phyloP scores from a whole-genome alignment of 2,329 filamentous ascomycete genomes.

The Fusarium brachygibbosum region DNA sequence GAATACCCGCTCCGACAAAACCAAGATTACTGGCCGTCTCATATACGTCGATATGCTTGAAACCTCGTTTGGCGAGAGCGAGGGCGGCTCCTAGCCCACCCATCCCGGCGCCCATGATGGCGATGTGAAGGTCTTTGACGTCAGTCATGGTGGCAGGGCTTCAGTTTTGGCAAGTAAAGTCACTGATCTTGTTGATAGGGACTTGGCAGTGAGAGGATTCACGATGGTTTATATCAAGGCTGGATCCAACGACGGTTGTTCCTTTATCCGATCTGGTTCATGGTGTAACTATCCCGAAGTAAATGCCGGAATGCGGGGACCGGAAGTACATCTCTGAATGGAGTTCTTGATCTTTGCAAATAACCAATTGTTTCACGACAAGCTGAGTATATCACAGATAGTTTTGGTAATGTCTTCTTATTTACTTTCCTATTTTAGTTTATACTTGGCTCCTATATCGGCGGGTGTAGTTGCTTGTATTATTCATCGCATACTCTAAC shows the following conservation, averaged over 20 bases:
- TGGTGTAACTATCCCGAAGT: slow-evolving; percentile 29
- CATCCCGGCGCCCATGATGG: slow-evolving; percentile 53
- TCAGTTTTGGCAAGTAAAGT: background rate
- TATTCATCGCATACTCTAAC: background rate
- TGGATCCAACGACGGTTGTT: slow-evolving; percentile 18
- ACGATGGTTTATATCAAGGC: slow-evolving; percentile 1
- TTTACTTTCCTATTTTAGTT: slow-evolving; percentile 2
- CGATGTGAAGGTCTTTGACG: slow-evolving; percentile 41
- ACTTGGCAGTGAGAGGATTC: background rate
- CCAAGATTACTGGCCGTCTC: slow-evolving; percentile 46
- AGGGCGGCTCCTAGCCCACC: slow-evolving; percentile 58
- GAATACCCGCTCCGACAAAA: slow-evolving; percentile 82
- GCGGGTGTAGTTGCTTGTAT: background rate
- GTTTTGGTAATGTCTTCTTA: background rate
- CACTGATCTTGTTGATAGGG: background rate
- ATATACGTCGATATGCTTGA: slow-evolving; percentile 47
- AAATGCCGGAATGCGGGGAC: slow-evolving; percentile 44
- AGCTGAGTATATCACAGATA: background rate
- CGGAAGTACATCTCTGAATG: slow-evolving; percentile 24
- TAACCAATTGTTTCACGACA: background rate
- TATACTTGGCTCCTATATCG: slow-evolving; percentile 14
- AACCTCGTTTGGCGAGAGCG: slow-evolving; percentile 51
- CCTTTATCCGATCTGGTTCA: slow-evolving; percentile 35
- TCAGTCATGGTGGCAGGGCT: slow-evolving; percentile 30
- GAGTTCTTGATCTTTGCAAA: slow-evolving; percentile 8